phyloP scores from a whole-genome alignment of 768 basidiomycete genomes.

The Kwoniella heveanensis region DNA sequence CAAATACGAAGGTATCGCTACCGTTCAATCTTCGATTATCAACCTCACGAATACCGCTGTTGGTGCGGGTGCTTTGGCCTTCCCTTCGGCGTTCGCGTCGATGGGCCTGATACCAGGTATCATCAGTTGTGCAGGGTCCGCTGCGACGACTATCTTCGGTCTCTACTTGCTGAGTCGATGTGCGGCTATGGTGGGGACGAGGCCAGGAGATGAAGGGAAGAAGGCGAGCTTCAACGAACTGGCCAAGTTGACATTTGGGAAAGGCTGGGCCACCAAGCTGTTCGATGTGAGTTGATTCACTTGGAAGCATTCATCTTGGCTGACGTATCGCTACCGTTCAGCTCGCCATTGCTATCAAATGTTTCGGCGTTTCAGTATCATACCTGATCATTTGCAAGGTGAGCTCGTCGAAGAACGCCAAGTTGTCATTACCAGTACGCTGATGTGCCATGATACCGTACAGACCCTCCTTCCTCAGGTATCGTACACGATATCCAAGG shows the following conservation, averaged over 20 bases:
- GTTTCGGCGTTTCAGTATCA: constrained; percentile 94
- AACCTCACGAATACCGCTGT: constrained; percentile 82
- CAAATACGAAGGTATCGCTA: constrained; percentile 29
- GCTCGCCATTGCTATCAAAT: constrained; percentile 88
- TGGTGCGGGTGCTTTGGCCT: constrained; percentile 69
- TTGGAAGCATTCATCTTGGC: not conserved
- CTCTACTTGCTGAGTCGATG: constrained; percentile 84
- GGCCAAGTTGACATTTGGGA: constrained; percentile 79
- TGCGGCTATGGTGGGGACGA: constrained; percentile 65
- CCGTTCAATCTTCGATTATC: constrained; percentile 40
- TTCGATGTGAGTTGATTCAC: constrained; percentile 66
- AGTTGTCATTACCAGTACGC: not conserved
- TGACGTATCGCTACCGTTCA: constrained; percentile 16
- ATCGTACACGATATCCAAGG: constrained; percentile 76
- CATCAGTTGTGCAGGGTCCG: constrained; percentile 81
- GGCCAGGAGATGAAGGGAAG: constrained; percentile 43
- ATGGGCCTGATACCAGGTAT: constrained; percentile 87
- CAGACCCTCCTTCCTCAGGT: constrained; percentile 93
- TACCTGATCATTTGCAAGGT: constrained; percentile 59
- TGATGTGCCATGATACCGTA: not conserved
- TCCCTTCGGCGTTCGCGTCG: constrained; percentile 73
- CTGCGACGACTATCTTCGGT: constrained; percentile 74
- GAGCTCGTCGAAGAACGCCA: no score
- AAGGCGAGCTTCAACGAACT: constrained; percentile 54
- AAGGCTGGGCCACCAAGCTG: constrained; percentile 55